These are phyloP conservation scores for Chytridium lagenaria DNA, from an alignment of 371 early-diverging fungal species.

Conservation along the genomic window DNA sequence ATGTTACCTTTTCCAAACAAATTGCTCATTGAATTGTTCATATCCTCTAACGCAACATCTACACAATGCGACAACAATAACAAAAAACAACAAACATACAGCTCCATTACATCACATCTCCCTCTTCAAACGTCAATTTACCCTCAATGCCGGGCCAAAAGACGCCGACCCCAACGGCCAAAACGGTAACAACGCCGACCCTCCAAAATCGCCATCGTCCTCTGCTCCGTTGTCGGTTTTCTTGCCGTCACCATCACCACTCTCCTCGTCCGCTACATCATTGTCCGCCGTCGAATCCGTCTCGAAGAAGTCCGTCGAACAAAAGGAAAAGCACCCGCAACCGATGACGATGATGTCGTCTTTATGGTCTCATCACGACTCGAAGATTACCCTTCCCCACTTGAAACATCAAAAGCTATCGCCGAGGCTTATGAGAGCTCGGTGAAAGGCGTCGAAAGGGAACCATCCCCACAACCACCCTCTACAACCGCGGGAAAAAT, in stretches of 20 bases:
- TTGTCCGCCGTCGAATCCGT: background rate
- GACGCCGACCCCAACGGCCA: background rate
- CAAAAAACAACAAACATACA: no score
- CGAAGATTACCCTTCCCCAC: conserved; percentile 16
- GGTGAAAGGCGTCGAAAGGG: no score
- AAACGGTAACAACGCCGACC: background rate
- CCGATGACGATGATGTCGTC: background rate
- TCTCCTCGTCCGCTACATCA: conserved; percentile 2
- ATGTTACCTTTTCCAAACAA: no score
- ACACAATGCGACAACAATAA: no score
- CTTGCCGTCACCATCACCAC: background rate
- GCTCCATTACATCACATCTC: no score
- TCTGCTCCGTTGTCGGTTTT: conserved; percentile 12
- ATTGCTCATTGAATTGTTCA: no score
- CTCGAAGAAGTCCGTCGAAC: background rate
- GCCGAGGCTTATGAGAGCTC: background rate
- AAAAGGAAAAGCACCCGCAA: background rate
- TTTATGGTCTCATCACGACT: background rate
- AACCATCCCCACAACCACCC: no score
- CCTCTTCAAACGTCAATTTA: background rate
- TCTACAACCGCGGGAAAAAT: no score
- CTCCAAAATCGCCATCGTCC: conserved; percentile 14
- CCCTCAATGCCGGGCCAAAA: background rate
- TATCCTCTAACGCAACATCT: no score
- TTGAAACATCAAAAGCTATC: conserved; percentile 14